Evolutionary conservation across 1,139 yeast genomes (phyloP), one percentile per base, ranked within the genome.

Genomic region (Zygosaccharomyces pseudobailii): DNA sequence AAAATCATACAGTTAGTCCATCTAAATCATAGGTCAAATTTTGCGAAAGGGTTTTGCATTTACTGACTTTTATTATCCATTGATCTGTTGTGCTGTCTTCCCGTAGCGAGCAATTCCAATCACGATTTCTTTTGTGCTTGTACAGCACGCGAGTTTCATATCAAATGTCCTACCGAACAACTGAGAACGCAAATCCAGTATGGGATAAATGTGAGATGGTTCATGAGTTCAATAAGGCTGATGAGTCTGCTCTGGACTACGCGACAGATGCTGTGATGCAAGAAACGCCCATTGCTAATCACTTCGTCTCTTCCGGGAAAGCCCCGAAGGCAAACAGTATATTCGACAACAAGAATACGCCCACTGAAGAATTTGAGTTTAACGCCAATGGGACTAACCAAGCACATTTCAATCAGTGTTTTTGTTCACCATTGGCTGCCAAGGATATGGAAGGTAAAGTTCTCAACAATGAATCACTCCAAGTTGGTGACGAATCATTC

Each of bases 261-360:
- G 20, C 37, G 9, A 37, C 13, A 13, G 54, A 52, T 13, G 47
- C 43, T 31, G 50, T 46, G 3, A 47, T 49, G n/a, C 53, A 47
- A 41, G 49, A 45, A 36, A 52, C 54, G 5, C 55, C 54, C 4
- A 43, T 43, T 9, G 52, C 52, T 6, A 47, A 45, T 21, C 43
- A 43, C 27, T 23, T 40, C 7, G 10, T 37, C 22, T 17, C 30
- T 22, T 25, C 32, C 4, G 23, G 33, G 20, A 31, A 34, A 23
- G 23, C 27, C n/a, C 34, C 34, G 3, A 33, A 38, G 8, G 34
- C 13, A 6, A 10, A 33, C 8, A 20, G 32, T 28, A 20, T 7
- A 13, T 19, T 21, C 20, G 32, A 34, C 17, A 19, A 38, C 28
- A 6, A 38, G 21, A 19, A 7, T 10, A 10, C n/a, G n/a, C 5